These are phyloP conservation scores for Epichloe scottii DNA, from an alignment of 2,329 filamentous ascomycete genomes.

Conservation along the genomic window DNA sequence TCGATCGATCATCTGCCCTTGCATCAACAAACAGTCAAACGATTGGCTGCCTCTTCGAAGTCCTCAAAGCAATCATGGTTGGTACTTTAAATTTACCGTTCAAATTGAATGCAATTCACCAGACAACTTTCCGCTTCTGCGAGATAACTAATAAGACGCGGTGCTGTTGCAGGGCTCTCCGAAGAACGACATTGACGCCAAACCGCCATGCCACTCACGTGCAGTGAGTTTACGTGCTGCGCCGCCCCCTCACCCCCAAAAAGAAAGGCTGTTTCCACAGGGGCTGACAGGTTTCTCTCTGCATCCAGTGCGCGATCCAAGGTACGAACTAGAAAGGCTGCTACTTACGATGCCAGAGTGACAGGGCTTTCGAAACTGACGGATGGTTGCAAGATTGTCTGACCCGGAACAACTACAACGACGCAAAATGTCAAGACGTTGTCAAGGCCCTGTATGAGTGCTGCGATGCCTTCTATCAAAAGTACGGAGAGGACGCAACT, in stretches of 20 bases:
- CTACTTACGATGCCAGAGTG: not conserved
- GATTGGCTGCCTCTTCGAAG: no score
- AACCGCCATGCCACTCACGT: constrained; percentile 74
- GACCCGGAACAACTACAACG: constrained; percentile 70
- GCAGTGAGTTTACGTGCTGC: constrained; percentile 45
- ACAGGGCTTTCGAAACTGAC: not conserved
- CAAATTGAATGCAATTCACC: not conserved
- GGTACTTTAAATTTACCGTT: not conserved
- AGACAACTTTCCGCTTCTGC: not conserved
- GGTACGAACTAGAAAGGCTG: constrained; percentile 33
- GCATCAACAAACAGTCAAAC: no score
- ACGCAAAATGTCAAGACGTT: constrained; percentile 65
- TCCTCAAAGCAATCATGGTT: not conserved
- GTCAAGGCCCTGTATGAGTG: constrained; percentile 87
- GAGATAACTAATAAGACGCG: not conserved
- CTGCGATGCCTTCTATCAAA: constrained; percentile 77
- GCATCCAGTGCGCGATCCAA: constrained; percentile 71
- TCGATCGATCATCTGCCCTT: no score
- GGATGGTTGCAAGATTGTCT: constrained; percentile 57
- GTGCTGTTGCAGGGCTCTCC: constrained; percentile 18
- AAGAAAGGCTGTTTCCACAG: no score
- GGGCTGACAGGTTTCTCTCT: constrained; percentile 2
- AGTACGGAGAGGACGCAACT: constrained; percentile 61
- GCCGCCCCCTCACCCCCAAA: fast-evolving
- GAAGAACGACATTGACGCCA: constrained; percentile 58